phyloP scores from a whole-genome alignment of 257 asterid genomes.

The Cynanchum wilfordii region DNA sequence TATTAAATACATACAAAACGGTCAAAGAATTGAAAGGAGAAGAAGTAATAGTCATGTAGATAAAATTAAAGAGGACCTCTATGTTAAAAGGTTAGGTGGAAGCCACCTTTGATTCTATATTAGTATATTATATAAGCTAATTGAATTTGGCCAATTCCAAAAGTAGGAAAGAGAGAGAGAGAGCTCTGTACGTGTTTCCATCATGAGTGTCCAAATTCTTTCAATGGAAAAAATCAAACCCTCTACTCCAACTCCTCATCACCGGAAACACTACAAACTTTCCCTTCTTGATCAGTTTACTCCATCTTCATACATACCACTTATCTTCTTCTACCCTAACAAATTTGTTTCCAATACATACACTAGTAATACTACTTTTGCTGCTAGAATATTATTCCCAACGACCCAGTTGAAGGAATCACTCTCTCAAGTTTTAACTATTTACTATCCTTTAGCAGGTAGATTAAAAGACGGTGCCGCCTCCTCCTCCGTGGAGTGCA shows the following conservation, averaged over 20 bases:
- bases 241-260: slow-evolving; percentile 21
- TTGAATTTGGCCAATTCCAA: no score
- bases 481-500: slow-evolving; percentile 22
- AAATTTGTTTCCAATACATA: neutral
- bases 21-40: no score
- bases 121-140: no score
- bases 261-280: slow-evolving; percentile 16
- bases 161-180: no score
- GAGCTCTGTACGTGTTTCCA: neutral
- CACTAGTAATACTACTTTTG: no score
- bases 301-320: slow-evolving; percentile 22
- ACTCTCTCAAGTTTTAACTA: slow-evolving; percentile 17
- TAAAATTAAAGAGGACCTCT: no score
- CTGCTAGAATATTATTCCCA: neutral
- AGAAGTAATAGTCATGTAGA: no score
- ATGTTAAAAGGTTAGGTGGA: no score
- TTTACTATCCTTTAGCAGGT: slow-evolving; percentile 30
- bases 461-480: slow-evolving; percentile 17
- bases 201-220: slow-evolving; percentile 9
- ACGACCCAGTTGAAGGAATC: slow-evolving; percentile 14
- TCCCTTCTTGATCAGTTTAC: slow-evolving; percentile 25
- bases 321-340: slow-evolving; percentile 19
- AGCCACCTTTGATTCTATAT: no score
- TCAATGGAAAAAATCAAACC: slow-evolving; percentile 18
- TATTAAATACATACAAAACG: no score